These are phyloP conservation scores for Beauveria scarabaeidicola DNA, from an alignment of 2,329 filamentous ascomycete species.

Conservation along the genomic window DNA sequence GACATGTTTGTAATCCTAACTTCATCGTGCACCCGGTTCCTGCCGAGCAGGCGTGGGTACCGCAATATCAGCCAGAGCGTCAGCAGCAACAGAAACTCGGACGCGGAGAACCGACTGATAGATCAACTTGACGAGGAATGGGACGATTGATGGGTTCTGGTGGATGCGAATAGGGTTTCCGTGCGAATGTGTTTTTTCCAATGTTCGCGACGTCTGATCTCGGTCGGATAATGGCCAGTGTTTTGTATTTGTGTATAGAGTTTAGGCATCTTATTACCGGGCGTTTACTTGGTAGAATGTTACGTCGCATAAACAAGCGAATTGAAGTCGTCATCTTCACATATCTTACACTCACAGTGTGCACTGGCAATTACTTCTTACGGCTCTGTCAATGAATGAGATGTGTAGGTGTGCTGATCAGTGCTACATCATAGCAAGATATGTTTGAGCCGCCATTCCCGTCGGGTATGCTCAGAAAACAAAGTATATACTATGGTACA, in stretches of 20 bases:
- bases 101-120: conserved; percentile 89
- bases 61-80: conserved; percentile 50
- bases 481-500: not conserved
- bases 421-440: not conserved
- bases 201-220: not conserved
- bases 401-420: not conserved
- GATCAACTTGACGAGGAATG: conserved; percentile 96
- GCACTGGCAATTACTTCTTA: not conserved
- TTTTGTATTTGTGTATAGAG: not conserved
- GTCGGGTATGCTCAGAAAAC: not conserved
- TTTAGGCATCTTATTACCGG: not conserved
- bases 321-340: not conserved
- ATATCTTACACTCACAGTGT: not conserved
- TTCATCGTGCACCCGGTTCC: conserved; percentile 58
- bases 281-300: not conserved
- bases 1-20: conserved; percentile 60
- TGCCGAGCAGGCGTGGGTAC: conserved; percentile 61
- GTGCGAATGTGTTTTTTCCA: not conserved
- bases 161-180: not conserved
- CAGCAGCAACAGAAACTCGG: conserved; percentile 43
- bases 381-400: not conserved
- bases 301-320: not conserved
- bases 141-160: conserved; percentile 55
- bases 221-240: not conserved
- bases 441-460: not conserved